Evolutionary conservation across 1,284 basidiomycete species (phyloP), one percentile per base, ranked within the genome.

Genomic region (Sanghuangporus sanghuang): DNA sequence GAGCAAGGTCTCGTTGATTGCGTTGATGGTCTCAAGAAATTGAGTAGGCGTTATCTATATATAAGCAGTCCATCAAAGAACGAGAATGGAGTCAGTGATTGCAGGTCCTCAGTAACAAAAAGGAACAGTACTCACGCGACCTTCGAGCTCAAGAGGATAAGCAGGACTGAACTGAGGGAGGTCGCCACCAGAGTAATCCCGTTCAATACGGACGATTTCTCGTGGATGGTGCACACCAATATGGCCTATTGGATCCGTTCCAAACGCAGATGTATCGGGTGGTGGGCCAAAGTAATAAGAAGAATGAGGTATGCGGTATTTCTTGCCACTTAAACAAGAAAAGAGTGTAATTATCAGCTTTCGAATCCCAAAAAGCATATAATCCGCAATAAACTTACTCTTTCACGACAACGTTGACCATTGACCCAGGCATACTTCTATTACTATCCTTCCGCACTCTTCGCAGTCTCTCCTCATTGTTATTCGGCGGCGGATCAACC

Each of bases 251-350:
- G 92, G 90, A 16, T 80, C 74, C 0, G 87, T 87, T 2, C 90
- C 90, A 71, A 85, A 95, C 32, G 91, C 92, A 38, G 88, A 81
- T 66, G 85, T 85, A 21, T 82, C 71, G 3, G 86, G 80, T 16
- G 91, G 90, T 3, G 90, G 89, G n/a, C 90, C 90, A 73, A 86
- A 89, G 72, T 91, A 91, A 74, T 92, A 93, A 32, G 89, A 83
- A 0, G 91, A 93, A 68, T 85, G 85, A 32, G 90, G 91, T 68
- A 89, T 82, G 18, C 63, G 59, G 44, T 64, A 64, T 50, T 54
- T 62, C 44, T 65, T 62, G 52, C 64, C 64, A 62, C 64, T 62
- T 39, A 8, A 27, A 18, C 16, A 48, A 21, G 36, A 35, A 11
- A 46, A 18, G 46, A 6, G 36, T 21, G 16, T n/a, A 23, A 49